Evolutionary conservation across 2,329 filamentous ascomycete genomes (phyloP).

Genomic region (Arthrobotrys sphaeroides): DNA sequence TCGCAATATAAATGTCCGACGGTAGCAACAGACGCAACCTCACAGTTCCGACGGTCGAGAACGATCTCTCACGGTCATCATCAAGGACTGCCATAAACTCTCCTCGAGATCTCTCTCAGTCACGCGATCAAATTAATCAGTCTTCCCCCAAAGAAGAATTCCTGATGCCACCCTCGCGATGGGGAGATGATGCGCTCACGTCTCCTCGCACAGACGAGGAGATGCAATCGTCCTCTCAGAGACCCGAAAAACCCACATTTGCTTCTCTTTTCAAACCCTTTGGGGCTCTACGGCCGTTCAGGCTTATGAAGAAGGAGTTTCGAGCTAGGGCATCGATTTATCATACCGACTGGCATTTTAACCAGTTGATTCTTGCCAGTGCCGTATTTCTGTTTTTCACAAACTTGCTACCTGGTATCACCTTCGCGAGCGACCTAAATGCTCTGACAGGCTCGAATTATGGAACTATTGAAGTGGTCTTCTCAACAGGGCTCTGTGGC

Average conservation of each 20-base stretch:
- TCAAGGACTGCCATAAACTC: slow-evolving; percentile 29
- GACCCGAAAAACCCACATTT: neutral
- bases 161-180: slow-evolving; percentile 39
- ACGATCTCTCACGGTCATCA: slow-evolving; percentile 12
- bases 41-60: slow-evolving; percentile 12
- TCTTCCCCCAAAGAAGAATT: slow-evolving; percentile 24
- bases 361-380: slow-evolving; percentile 72
- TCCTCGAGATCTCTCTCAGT: neutral
- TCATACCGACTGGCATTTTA: slow-evolving; percentile 64
- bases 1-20: slow-evolving; percentile 27
- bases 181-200: slow-evolving; percentile 33
- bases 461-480: slow-evolving; percentile 74
- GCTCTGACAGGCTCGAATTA: slow-evolving; percentile 71
- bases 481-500: slow-evolving; percentile 72
- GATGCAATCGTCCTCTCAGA: slow-evolving; percentile 33
- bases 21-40: slow-evolving; percentile 5
- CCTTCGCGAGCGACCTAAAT: slow-evolving; percentile 73
- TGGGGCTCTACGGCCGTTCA: slow-evolving; percentile 54
- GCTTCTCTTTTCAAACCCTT: slow-evolving; percentile 29
- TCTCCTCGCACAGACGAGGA: slow-evolving; percentile 43
- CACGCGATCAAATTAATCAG: slow-evolving; percentile 11
- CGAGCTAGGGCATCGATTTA: slow-evolving; percentile 51
- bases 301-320: slow-evolving; percentile 56
- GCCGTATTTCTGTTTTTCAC: slow-evolving; percentile 75
- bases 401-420: slow-evolving; percentile 73